Evolutionary conservation across 768 basidiomycete genomes (phyloP), one percentile per base, ranked within the genome.

Genomic region (Postia placenta): DNA sequence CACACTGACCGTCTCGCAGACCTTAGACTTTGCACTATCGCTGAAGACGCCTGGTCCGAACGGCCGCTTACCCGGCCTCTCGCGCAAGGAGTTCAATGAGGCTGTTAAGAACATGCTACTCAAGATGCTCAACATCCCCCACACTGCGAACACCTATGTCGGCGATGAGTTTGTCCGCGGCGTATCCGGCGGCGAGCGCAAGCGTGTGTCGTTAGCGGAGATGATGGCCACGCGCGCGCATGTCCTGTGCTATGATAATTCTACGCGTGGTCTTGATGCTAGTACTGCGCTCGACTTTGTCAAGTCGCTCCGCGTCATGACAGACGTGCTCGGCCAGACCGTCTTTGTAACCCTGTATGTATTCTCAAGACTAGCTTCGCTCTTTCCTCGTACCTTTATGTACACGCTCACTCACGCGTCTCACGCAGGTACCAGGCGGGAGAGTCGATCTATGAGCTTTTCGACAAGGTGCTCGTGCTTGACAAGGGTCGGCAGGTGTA

Each of bases 211-310:
- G 49, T 92, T 92, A 57, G 85, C 86, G 11, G 91, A 93, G 67
- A 90, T 88, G 78, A 83, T 90, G 79, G 76, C 87, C 1, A 86
- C 84, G 2, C 81, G 87, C 44, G 87, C 87, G 11, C 81, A 83
- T 28, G 77, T 91, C 5, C 83, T 90, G 56, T 82, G 81, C 54
- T 91, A 87, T 84, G 87, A 92, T 62, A 91, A 87, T 64, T 83
- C 84, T 0, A 92, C 89, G 2, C 73, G 85, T 42, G 87, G 89
- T 15, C 69, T 90, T 43, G 87, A 91, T 54, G 88, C 91, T 0
- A 89, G 88, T 2, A 94, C 92, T 5, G 92, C 92, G 1, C 72
- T 92, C 42, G 92, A 95, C 60, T 94, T 89, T 56, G 80, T 78
- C 48, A 87, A 81, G 65, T 81, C 82, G 36, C 67, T 95, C 46